These are phyloP conservation scores for Brassica hybrid DNA, from an alignment of 441 rosid species.

Conservation along the genomic window DNA sequence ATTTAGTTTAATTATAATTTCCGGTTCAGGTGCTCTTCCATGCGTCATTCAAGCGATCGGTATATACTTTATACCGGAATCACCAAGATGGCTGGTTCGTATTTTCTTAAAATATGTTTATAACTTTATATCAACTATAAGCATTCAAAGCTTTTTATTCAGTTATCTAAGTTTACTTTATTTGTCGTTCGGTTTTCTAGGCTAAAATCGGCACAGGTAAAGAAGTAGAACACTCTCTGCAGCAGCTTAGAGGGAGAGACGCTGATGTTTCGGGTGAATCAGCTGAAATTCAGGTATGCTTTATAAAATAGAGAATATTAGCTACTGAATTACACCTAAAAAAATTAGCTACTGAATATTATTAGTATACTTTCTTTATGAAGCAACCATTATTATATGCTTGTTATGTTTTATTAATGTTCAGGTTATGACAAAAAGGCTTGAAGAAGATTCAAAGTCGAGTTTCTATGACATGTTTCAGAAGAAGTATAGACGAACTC, in stretches of 20 bases:
- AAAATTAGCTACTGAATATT: neutral
- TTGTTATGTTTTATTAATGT: neutral
- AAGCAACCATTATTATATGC: neutral
- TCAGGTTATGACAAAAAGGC: conserved; percentile 38
- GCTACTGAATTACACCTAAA: neutral
- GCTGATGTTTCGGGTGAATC: conserved; percentile 50
- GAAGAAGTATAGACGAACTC: conserved; percentile 40
- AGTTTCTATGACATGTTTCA: conserved; percentile 41
- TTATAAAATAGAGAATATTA: too few species aligned
- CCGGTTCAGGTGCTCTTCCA: conserved; percentile 52
- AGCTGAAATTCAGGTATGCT: conserved; percentile 41
- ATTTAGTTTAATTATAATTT: neutral
- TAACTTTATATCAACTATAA: neutral
- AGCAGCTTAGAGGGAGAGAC: conserved; percentile 46
- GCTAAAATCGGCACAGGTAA: conserved; percentile 42
- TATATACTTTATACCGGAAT: conserved; percentile 60
- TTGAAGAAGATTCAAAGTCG: conserved; percentile 42
- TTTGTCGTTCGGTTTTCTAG: conserved; percentile 22
- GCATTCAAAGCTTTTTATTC: neutral
- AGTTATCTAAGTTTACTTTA: neutral
- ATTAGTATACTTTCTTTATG: neutral
- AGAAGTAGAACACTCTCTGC: conserved; percentile 48
- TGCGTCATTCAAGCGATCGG: conserved; percentile 52
- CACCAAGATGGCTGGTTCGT: conserved; percentile 77
- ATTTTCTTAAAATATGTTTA: neutral